Percentiles rank a stretch among this genome's conserved stretches.
Conservation (phyloP, 805 yeast species). For the Candida hungchunana region DNA sequence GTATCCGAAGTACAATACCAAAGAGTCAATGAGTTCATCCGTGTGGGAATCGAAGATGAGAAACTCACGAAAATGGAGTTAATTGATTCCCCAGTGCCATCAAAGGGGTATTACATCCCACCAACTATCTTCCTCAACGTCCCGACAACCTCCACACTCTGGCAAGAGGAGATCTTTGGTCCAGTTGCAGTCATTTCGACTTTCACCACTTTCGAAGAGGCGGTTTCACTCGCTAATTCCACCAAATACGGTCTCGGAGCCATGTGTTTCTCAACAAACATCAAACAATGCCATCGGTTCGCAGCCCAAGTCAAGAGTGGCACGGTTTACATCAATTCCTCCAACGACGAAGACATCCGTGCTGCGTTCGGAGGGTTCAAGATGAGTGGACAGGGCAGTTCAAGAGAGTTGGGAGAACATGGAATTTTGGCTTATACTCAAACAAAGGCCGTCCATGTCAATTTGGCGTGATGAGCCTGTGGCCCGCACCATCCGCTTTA, state of each 20-base stretch:
- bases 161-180: constrained; percentile 82
- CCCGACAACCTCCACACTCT: constrained; percentile 57
- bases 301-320: constrained; percentile 64
- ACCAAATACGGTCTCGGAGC: constrained; percentile 80
- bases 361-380: constrained; percentile 83
- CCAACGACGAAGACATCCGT: constrained; percentile 58
- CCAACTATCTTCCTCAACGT: constrained; percentile 79
- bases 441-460: constrained; percentile 71
- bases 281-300: constrained; percentile 56
- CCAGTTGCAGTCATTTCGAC: constrained; percentile 73
- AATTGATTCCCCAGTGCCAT: constrained; percentile 29
- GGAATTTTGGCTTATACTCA: constrained; percentile 71
- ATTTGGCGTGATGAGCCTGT: constrained; percentile 40
- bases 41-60: constrained; percentile 45
- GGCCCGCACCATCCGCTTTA: constrained; percentile 4
- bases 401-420: constrained; percentile 69
- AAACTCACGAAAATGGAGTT: constrained; percentile 43
- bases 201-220: constrained; percentile 67
- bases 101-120: constrained; percentile 58
- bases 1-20: constrained; percentile 55
- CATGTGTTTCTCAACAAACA: constrained; percentile 68
- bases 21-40: constrained; percentile 42
- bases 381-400: constrained; percentile 64
- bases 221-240: constrained; percentile 61
- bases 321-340: constrained; percentile 64